Evolutionary conservation across 768 basidiomycete genomes (phyloP).

Genomic region (Lactarius quietus): DNA sequence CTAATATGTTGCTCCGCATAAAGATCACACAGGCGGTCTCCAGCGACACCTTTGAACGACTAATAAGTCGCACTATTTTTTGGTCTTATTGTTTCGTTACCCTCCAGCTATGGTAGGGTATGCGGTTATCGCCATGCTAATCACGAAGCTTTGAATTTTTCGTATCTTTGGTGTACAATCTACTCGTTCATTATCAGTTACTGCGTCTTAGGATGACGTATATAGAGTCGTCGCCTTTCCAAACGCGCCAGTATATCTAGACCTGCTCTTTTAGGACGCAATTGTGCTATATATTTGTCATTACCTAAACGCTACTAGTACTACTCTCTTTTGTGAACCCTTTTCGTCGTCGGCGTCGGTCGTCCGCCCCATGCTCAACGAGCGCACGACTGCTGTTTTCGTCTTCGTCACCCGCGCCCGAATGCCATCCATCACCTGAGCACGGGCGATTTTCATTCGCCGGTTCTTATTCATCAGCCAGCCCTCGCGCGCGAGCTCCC

Average conservation of each 20-base stretch:
- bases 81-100: constrained; percentile 90
- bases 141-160: constrained; percentile 48
- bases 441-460: background rate
- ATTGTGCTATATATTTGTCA: background rate
- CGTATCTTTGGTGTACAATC: constrained; percentile 4
- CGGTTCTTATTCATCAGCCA: background rate
- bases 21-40: constrained; percentile 83
- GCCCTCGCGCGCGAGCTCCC: background rate
- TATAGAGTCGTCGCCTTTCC: background rate
- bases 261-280: background rate
- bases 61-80: constrained; percentile 89
- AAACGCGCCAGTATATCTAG: background rate
- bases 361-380: background rate
- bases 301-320: no score
- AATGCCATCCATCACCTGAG: constrained; percentile 1
- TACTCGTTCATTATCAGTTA: background rate
- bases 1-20: constrained; percentile 16
- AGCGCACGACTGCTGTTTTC: background rate
- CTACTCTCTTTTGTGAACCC: background rate
- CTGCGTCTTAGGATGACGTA: background rate
- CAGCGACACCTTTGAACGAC: constrained; percentile 86
- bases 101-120: constrained; percentile 78
- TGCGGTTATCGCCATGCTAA: constrained; percentile 68
- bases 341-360: no score
- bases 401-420: background rate